A percentile compares a stretch with the other conserved stretches of the same genome.
These are phyloP conservation scores for Stereocaulon alpinum DNA, from an alignment of 495 filamentous ascomycete genomes.

Conservation along the genomic window DNA sequence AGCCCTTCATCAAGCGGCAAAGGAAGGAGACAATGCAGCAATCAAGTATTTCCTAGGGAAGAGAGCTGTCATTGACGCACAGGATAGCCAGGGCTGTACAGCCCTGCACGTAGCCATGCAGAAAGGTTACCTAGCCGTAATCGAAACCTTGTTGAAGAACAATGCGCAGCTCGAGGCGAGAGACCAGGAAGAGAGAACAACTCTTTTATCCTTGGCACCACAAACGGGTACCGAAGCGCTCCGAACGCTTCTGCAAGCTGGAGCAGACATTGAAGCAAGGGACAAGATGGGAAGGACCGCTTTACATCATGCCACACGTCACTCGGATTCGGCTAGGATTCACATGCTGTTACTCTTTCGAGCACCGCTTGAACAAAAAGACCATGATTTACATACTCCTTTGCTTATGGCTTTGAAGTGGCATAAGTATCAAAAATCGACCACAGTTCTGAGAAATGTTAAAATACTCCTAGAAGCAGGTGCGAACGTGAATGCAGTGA, in stretches of 20 bases:
- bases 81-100: background rate
- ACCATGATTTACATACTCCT: too few relatives aligned
- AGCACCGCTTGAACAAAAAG: too few relatives aligned
- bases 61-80: background rate
- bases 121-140: fast-evolving
- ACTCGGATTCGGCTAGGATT: too few relatives aligned
- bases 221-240: background rate
- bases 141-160: background rate
- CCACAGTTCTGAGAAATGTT: background rate
- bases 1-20: background rate
- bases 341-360: too few relatives aligned
- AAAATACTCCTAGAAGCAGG: background rate
- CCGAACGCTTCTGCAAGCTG: too few relatives aligned
- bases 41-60: background rate
- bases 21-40: background rate
- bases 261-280: too few relatives aligned
- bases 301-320: too few relatives aligned
- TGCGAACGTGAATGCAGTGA: background rate
- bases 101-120: background rate
- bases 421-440: too few relatives aligned
- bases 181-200: background rate
- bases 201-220: background rate
- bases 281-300: too few relatives aligned
- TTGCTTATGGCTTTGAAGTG: too few relatives aligned
- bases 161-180: background rate